phyloP scores from a whole-genome alignment of 179 eudicot species.

The Beta macrorhiza region DNA sequence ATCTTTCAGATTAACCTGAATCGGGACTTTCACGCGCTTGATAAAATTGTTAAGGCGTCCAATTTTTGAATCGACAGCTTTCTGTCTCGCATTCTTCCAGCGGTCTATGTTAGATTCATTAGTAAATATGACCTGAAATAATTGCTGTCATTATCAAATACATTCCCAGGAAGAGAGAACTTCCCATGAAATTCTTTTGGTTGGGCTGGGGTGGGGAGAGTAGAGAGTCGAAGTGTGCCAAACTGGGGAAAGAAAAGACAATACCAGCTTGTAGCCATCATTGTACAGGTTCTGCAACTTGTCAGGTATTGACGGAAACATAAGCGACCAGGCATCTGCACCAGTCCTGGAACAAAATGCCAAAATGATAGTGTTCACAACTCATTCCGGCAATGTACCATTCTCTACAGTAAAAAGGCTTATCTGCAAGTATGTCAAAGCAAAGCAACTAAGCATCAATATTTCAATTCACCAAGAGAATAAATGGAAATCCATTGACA shows the following conservation, averaged over 20 bases:
- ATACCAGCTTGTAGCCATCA: slow-evolving; percentile 90
- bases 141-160: slow-evolving; percentile 4
- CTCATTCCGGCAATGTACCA: neutral
- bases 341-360: slow-evolving; percentile 51
- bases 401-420: neutral
- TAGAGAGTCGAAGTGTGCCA: neutral
- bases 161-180: neutral
- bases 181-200: neutral
- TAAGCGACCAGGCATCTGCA: slow-evolving; percentile 90
- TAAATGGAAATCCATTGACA: too few species aligned
- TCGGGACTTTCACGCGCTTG: slow-evolving; percentile 69
- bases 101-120: slow-evolving; percentile 95
- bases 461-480: neutral
- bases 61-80: slow-evolving; percentile 89
- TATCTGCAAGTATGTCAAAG: neutral
- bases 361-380: slow-evolving; percentile 5
- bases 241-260: slow-evolving; percentile 20
- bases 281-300: slow-evolving; percentile 71
- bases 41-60: slow-evolving; percentile 81
- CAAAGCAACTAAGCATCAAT: neutral
- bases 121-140: slow-evolving; percentile 79
- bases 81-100: slow-evolving; percentile 95
- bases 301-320: slow-evolving; percentile 90
- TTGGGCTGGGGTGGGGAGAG: neutral
- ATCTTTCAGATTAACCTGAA: slow-evolving; percentile 53